A percentile compares a stretch with the other conserved stretches of the same genome.
Conservation (phyloP, 148 eudicot genomes). For the Vaccinium macrocarpon region DNA sequence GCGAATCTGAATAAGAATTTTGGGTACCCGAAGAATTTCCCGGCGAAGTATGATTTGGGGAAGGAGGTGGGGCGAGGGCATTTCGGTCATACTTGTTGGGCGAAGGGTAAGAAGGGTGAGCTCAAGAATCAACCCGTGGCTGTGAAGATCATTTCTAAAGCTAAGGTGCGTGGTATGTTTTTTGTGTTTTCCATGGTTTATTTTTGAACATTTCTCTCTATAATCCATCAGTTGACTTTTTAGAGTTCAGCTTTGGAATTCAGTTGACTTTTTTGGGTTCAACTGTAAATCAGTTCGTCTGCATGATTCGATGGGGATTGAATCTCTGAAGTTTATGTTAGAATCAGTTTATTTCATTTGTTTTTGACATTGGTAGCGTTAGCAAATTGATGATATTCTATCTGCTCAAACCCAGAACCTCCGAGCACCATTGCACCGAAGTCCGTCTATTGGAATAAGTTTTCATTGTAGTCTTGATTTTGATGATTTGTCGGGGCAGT, state of each 20-base stretch:
- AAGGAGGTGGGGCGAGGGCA: conserved; percentile 96
- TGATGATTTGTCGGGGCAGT: background rate
- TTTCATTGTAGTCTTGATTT: background rate
- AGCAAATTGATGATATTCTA: background rate
- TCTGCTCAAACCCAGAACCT: background rate
- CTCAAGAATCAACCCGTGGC: conserved; percentile 73
- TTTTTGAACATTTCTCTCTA: background rate
- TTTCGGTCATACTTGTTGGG: conserved; percentile 98
- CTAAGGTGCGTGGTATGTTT: conserved; percentile 70
- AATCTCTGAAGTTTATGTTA: background rate
- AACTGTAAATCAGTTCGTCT: background rate
- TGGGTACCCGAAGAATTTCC: conserved; percentile 66
- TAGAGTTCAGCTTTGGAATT: no score
- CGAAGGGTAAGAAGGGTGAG: conserved; percentile 81
- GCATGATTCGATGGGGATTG: background rate
- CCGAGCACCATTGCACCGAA: background rate
- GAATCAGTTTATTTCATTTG: background rate
- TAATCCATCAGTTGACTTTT: background rate
- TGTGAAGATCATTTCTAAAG: conserved; percentile 93
- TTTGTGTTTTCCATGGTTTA: background rate
- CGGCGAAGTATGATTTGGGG: conserved; percentile 80
- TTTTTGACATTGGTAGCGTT: background rate
- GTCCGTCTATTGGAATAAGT: background rate
- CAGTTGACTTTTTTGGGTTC: background rate
- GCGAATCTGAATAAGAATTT: conserved; percentile 69